phyloP scores from a whole-genome alignment of 1,284 basidiomycete genomes.

The Moesziomyces globuligerus region DNA sequence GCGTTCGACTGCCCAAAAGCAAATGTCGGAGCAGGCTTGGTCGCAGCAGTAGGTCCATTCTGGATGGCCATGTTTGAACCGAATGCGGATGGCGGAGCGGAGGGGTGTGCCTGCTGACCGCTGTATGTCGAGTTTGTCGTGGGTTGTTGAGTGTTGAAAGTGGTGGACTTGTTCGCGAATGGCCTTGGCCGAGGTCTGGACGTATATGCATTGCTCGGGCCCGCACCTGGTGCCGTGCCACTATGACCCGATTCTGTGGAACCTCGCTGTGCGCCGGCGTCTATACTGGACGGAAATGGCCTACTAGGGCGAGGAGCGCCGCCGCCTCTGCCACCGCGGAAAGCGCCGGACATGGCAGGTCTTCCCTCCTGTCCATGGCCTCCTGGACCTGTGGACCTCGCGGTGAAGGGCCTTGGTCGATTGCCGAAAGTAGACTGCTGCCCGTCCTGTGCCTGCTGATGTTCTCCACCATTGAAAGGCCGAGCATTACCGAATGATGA shows the following conservation, averaged over 20 bases:
- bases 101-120: conserved; percentile 4
- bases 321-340: conserved; percentile 30
- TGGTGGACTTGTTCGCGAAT: conserved; percentile 36
- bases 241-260: not conserved
- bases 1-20: conserved; percentile 11
- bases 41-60: not conserved
- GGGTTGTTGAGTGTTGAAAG: conserved; percentile 36
- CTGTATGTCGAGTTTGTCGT: too few species aligned
- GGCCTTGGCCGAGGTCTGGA: conserved; percentile 32
- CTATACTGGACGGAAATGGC: conserved; percentile 17
- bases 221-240: conserved; percentile 1
- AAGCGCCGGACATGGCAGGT: conserved; percentile 8
- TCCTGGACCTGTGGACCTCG: conserved; percentile 16
- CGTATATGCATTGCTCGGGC: conserved; percentile 9
- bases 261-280: conserved; percentile 2
- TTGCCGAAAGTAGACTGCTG: conserved; percentile 23
- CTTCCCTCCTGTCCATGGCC: conserved; percentile 19
- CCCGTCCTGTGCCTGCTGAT: conserved; percentile 4
- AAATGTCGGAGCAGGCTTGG: conserved; percentile 1
- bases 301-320: conserved; percentile 22
- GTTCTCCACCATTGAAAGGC: conserved; percentile 9
- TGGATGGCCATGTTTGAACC: too few species aligned
- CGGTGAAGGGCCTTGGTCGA: conserved; percentile 31
- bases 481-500: conserved; percentile 15
- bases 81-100: conserved; percentile 1